These are phyloP conservation scores for Microthlaspi erraticum DNA, from an alignment of 345 rosid species.

Conservation along the genomic window DNA sequence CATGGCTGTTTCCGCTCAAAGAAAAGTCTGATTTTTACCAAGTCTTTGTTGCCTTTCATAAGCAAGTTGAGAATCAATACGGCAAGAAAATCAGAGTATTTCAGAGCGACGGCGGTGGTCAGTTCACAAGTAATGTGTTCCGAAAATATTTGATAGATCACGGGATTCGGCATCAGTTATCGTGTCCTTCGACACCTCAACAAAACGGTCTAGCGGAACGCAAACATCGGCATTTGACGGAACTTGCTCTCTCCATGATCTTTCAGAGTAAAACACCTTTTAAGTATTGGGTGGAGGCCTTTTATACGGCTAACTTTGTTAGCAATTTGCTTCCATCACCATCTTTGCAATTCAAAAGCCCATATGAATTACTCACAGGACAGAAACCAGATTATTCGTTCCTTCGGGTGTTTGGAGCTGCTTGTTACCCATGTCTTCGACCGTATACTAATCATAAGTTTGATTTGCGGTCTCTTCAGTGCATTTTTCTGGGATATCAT, in stretches of 20 bases:
- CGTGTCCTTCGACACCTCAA: neutral
- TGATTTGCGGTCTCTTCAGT: neutral
- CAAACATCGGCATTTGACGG: neutral
- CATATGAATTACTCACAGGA: neutral
- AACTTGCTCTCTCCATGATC: neutral
- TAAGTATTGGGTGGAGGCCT: neutral
- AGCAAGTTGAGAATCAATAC: no score
- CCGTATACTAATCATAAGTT: neutral
- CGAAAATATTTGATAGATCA: no score
- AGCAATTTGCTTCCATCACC: neutral
- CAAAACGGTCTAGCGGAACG: neutral
- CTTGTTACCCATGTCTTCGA: neutral
- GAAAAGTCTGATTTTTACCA: no score
- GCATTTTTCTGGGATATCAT: neutral
- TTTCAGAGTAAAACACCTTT: neutral
- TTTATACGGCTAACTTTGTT: neutral
- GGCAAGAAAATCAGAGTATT: no score
- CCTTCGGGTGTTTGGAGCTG: neutral
- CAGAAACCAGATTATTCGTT: neutral
- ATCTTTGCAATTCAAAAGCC: neutral
- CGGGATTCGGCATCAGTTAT: neutral
- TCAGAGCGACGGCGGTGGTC: no score
- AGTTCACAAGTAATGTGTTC: no score
- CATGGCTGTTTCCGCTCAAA: no score
- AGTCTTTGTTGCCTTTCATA: no score